Conservation (phyloP, 2,329 filamentous ascomycete species). For the Colletotrichum sp. region DNA sequence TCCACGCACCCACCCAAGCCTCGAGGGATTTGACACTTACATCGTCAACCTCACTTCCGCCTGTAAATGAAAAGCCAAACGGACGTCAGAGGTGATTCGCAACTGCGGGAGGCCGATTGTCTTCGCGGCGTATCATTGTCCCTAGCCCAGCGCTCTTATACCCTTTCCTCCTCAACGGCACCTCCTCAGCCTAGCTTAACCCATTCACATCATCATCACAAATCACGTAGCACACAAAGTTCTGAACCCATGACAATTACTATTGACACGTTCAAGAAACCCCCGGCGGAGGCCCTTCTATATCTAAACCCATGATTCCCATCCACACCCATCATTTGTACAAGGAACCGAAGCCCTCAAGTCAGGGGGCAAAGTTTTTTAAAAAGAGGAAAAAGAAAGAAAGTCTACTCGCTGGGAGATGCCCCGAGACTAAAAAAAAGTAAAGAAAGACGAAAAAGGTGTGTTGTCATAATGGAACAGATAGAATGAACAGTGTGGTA, state of each 20-base stretch:
- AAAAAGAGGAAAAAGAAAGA: background rate
- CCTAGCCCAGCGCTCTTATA: no score
- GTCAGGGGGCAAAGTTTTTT: background rate
- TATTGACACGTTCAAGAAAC: background rate
- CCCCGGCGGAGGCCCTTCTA: background rate
- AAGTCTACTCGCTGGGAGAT: constrained; percentile 3
- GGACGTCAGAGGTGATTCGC: no score
- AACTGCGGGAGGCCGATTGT: no score
- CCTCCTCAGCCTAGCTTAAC: no score
- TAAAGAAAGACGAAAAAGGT: background rate
- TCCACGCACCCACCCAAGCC: no score
- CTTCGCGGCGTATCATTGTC: no score
- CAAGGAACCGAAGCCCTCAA: background rate
- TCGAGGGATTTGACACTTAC: no score
- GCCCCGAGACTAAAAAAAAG: background rate
- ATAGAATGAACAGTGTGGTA: background rate
- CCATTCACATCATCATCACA: background rate
- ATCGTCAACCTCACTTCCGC: no score
- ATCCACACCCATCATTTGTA: background rate
- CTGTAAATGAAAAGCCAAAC: no score
- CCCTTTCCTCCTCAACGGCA: no score
- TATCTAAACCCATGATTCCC: background rate
- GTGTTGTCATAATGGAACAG: background rate
- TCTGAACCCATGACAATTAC: background rate
- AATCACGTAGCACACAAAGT: background rate